Conservation (phyloP, 2,329 filamentous ascomycete species). For the Aspergillus sp. region DNA sequence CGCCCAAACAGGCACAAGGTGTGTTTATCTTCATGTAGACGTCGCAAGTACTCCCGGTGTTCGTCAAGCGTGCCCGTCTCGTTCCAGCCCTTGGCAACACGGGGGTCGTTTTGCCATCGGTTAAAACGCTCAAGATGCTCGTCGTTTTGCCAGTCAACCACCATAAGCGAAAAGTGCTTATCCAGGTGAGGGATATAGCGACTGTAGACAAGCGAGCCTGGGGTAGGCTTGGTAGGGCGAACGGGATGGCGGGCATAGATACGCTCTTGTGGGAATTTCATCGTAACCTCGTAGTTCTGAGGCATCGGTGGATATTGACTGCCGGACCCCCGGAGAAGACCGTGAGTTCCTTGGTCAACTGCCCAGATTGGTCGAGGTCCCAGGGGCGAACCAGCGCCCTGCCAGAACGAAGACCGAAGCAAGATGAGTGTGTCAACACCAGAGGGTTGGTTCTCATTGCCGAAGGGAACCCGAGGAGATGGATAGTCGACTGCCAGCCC, state of each 20-base stretch:
- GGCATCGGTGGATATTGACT: slow-evolving; percentile 41
- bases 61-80: slow-evolving; percentile 74
- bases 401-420: slow-evolving; percentile 64
- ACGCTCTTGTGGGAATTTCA: slow-evolving; percentile 47
- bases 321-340: slow-evolving; percentile 22
- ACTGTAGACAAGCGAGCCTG: slow-evolving; percentile 72
- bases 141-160: slow-evolving; percentile 64
- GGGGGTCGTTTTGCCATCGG: slow-evolving; percentile 79
- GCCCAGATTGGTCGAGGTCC: slow-evolving; percentile 65
- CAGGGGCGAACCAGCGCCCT: slow-evolving; percentile 67
- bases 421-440: slow-evolving; percentile 43
- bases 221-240: slow-evolving; percentile 68
- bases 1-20: slow-evolving; percentile 58
- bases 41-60: slow-evolving; percentile 69
- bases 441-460: slow-evolving; percentile 20
- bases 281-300: slow-evolving; percentile 33
- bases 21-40: slow-evolving; percentile 70
- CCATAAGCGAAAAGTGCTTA: slow-evolving; percentile 76
- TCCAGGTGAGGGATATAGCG: slow-evolving; percentile 74
- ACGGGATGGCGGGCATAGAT: slow-evolving; percentile 68
- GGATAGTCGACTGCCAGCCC: slow-evolving; percentile 29
- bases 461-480: slow-evolving; percentile 19
- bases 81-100: slow-evolving; percentile 78
- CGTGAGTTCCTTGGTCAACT: slow-evolving; percentile 43
- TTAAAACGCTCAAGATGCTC: slow-evolving; percentile 72